These are phyloP conservation scores for Caryopteris hybrid DNA, from an alignment of 305 asterid species.

Conservation along the genomic window DNA sequence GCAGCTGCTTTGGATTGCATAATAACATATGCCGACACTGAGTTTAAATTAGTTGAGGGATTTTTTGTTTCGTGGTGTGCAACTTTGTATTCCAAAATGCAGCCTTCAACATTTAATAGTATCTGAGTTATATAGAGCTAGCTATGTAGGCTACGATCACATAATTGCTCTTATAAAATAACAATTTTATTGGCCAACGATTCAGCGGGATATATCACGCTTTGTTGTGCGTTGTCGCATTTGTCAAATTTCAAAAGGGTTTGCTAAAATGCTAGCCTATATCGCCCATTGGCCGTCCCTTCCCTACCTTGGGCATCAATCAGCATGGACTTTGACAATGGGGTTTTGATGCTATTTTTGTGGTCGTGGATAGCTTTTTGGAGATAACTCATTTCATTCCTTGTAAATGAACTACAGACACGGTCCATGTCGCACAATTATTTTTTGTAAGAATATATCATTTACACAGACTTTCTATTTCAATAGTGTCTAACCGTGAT, in stretches of 20 bases:
- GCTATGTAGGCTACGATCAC: too few species aligned
- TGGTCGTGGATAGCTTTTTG: too few species aligned
- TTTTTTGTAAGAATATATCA: background rate
- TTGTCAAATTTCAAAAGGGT: background rate
- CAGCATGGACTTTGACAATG: background rate
- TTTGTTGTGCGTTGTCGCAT: background rate
- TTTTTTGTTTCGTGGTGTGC: too few species aligned
- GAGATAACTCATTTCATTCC: too few species aligned
- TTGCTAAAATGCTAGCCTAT: background rate
- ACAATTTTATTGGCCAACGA: background rate
- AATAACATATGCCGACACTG: too few species aligned
- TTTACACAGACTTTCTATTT: background rate
- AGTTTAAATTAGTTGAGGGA: too few species aligned
- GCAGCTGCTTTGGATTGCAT: too few species aligned
- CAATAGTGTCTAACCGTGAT: background rate
- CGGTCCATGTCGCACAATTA: background rate
- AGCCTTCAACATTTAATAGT: too few species aligned
- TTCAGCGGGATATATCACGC: background rate
- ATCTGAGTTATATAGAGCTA: too few species aligned
- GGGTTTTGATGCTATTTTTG: too few species aligned
- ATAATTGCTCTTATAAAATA: background rate
- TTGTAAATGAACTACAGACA: background rate
- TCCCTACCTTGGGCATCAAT: background rate
- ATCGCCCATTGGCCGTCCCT: background rate
- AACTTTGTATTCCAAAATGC: too few species aligned